Evolutionary conservation across 225 moss, liverwort and hornwort genomes (phyloP).

Genomic region (Lunularia cruciata): DNA sequence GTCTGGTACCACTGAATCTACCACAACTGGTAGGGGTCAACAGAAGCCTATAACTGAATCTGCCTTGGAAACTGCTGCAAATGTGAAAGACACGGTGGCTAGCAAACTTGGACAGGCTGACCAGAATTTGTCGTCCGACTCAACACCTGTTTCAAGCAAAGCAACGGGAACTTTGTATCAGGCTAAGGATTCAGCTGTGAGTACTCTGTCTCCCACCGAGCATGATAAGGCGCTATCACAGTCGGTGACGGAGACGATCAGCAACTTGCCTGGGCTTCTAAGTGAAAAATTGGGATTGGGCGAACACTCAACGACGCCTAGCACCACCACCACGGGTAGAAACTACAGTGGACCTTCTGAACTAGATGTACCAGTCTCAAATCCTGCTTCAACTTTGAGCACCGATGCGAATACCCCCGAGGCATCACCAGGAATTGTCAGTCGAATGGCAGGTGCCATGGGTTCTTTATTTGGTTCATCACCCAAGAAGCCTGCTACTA

Average conservation of each 20-base stretch:
- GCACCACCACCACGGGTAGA: background rate
- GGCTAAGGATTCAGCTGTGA: background rate
- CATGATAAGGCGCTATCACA: conserved; percentile 24
- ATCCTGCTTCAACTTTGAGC: background rate
- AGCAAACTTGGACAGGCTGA: background rate
- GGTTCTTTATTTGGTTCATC: conserved; percentile 25
- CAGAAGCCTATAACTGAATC: conserved; percentile 5
- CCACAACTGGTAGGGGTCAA: background rate
- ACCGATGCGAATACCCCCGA: background rate
- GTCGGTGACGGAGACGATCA: conserved; percentile 14
- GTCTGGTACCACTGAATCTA: background rate
- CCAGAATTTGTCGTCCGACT: conserved; percentile 4
- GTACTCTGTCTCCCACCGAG: background rate
- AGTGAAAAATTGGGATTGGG: conserved; percentile 29
- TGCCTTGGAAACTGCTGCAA: conserved; percentile 10
- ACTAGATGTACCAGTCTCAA: background rate
- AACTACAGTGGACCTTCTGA: background rate
- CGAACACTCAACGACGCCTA: background rate
- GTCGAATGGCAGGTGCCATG: conserved; percentile 15
- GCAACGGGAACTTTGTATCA: background rate
- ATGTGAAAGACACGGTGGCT: background rate
- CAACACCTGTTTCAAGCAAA: conserved; percentile 9
- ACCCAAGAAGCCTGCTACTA: background rate
- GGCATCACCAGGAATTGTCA: conserved; percentile 14
- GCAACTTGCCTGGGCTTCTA: conserved; percentile 17